phyloP scores from a whole-genome alignment of 371 early-diverging fungal species.

The Mortierella sp. region DNA sequence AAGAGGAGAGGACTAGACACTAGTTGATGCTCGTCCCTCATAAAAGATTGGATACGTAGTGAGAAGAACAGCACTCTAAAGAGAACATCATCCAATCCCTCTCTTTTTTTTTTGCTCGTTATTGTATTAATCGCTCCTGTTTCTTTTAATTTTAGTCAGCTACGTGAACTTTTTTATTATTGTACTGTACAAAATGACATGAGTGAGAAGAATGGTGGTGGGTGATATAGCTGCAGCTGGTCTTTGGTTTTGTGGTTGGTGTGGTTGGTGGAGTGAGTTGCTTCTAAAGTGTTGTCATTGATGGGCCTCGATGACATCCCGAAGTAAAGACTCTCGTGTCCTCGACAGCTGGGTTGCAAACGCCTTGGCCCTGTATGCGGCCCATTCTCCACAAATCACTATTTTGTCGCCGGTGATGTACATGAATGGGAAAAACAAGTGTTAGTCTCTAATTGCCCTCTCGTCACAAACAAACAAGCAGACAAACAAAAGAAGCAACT shows the following conservation, averaged over 20 bases:
- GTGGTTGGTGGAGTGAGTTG: not conserved
- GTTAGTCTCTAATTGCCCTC: too few species aligned
- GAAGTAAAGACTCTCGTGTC: conserved; percentile 39
- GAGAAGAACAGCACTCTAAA: conserved; percentile 4
- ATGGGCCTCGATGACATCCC: conserved; percentile 41
- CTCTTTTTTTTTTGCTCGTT: not conserved
- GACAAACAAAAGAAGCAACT: too few species aligned
- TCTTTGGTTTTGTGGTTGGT: not conserved
- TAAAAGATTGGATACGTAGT: too few species aligned
- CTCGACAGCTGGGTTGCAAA: conserved; percentile 46
- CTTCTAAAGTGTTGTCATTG: conserved; percentile 9
- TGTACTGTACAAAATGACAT: too few species aligned
- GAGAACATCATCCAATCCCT: conserved; percentile 2
- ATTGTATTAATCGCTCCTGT: too few species aligned
- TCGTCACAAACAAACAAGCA: too few species aligned
- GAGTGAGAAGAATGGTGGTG: not conserved
- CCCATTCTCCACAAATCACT: conserved; percentile 56
- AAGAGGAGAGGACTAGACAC: too few species aligned
- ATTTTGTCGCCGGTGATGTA: not conserved
- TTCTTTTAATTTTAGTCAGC: too few species aligned
- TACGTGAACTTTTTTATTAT: too few species aligned
- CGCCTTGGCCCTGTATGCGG: conserved; percentile 50
- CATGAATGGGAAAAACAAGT: not conserved
- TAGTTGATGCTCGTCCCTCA: too few species aligned
- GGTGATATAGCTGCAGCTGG: not conserved